Conservation (phyloP, 192 early-diverging fungal genomes). For the Pecoramyces ruminantium region DNA sequence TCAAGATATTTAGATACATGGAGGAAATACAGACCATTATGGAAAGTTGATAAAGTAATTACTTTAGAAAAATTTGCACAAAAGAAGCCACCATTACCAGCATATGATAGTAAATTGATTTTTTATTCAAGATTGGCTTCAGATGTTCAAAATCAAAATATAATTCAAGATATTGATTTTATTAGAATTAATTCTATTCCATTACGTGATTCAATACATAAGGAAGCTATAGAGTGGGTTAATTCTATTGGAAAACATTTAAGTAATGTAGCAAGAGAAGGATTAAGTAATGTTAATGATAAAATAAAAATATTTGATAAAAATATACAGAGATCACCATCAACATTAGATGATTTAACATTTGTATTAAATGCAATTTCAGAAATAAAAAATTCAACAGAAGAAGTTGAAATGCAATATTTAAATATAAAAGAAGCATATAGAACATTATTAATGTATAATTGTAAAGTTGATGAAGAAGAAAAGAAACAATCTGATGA, state of each 20-base stretch:
- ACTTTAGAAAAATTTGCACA: conserved; percentile 49
- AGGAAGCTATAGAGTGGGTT: conserved; percentile 35
- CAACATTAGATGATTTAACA: conserved; percentile 36
- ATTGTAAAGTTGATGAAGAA: conserved; percentile 16
- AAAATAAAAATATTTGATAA: conserved; percentile 22
- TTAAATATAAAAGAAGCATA: conserved; percentile 35
- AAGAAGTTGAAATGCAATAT: conserved; percentile 35
- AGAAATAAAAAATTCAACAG: conserved; percentile 27
- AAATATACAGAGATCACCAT: conserved; percentile 21
- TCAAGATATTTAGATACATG: conserved; percentile 32
- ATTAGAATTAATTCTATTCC: conserved; percentile 27
- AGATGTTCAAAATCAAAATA: conserved; percentile 30
- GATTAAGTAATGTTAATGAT: conserved; percentile 11
- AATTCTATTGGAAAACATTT: conserved; percentile 35
- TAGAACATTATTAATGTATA: conserved; percentile 30
- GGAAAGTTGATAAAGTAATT: conserved; percentile 48
- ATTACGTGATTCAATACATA: conserved; percentile 27
- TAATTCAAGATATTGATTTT: conserved; percentile 33
- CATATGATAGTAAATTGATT: conserved; percentile 36
- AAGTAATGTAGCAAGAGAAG: conserved; percentile 24
- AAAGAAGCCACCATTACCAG: conserved; percentile 34
- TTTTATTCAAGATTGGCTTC: conserved; percentile 39
- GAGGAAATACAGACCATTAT: conserved; percentile 39
- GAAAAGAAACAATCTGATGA: conserved; percentile 18
- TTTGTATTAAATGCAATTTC: conserved; percentile 40